phyloP scores from a whole-genome alignment of 192 early-diverging fungal genomes.

The Pecoramyces ruminantium region DNA sequence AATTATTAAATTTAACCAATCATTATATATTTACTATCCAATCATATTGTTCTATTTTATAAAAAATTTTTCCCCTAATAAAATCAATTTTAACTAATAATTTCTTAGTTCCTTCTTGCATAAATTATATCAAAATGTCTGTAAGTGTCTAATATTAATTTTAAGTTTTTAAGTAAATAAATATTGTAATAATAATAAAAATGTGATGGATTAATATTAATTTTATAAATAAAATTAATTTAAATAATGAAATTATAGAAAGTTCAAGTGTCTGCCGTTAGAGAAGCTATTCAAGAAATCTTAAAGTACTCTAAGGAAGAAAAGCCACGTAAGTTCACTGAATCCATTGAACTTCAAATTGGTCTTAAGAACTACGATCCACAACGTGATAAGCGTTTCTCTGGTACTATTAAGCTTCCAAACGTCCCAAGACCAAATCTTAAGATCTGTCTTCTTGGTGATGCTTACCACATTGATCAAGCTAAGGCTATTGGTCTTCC shows the following conservation, averaged over 20 bases:
- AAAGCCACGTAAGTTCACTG: conserved; percentile 88
- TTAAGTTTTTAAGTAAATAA: too few species aligned
- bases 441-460: conserved; percentile 87
- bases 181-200: too few species aligned
- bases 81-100: neutral
- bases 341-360: conserved; percentile 95
- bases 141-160: too few species aligned
- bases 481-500: conserved; percentile 82
- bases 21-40: neutral
- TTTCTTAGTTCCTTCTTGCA: neutral
- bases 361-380: conserved; percentile 99
- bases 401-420: conserved; percentile 84
- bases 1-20: neutral
- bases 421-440: conserved; percentile 87
- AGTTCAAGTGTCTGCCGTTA: conserved; percentile 76
- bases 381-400: conserved; percentile 99
- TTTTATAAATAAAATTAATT: too few species aligned
- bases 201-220: too few species aligned
- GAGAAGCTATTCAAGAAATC: conserved; percentile 55
- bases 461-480: conserved; percentile 88
- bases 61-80: neutral
- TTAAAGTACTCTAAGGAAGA: conserved; percentile 55
- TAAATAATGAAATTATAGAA: conserved; percentile 15
- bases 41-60: neutral
- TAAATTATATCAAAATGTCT: neutral